Base-by-base conservation (phyloP, 148 eudicot species). In the Rhododendron ovatum region DNA sequence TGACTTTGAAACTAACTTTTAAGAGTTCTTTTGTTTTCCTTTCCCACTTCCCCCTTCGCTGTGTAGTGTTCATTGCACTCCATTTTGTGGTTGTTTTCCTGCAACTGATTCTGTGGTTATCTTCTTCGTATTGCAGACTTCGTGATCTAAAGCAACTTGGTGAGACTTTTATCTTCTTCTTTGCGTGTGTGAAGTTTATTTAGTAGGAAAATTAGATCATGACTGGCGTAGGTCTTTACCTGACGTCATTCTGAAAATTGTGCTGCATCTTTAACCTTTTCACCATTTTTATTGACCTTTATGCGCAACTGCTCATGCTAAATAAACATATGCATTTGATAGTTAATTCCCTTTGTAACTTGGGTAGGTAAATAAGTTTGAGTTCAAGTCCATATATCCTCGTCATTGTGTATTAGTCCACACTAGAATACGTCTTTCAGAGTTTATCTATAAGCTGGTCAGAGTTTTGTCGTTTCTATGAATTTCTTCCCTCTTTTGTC, bases 141-240 rank as follows among this genome's bases (percentile, higher is more conserved):
- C 96, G 93, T 43, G 96, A 93, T 85, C 92, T 93, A 51, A 93
- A 92, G 89, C 94, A 93, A 89, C 94, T 93, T 51, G 95, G 95
- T 92, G 85, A 92, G 93, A 55, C 78, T 43, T 74, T 48, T 71
- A 61, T 6, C 30, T 30, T 30, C 30, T 30, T 30, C 53, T 2
- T 0, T 5, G 3, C 57, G 53, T 4, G 15, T 14, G 24, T 1
- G 48, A 82, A 41, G 65, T 41, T 82, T 78, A 39, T 26, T 24
- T 81, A 18, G 4, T 37, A 50, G 53, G 43, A 71, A 47, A 35
- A 24, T 39, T 41, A 33, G 14, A 51, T 30, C 4, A 37, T n/a
- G 2, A 26, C 28, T 28, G 28, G 55, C 65, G 17, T 83, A 83
- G 55, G 24, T 43, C 41, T 83, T 71, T 83, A 6, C n/a, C 77